These are phyloP conservation scores for Farysia itapuensis DNA, from an alignment of 1,284 basidiomycete genomes.

Conservation along the genomic window DNA sequence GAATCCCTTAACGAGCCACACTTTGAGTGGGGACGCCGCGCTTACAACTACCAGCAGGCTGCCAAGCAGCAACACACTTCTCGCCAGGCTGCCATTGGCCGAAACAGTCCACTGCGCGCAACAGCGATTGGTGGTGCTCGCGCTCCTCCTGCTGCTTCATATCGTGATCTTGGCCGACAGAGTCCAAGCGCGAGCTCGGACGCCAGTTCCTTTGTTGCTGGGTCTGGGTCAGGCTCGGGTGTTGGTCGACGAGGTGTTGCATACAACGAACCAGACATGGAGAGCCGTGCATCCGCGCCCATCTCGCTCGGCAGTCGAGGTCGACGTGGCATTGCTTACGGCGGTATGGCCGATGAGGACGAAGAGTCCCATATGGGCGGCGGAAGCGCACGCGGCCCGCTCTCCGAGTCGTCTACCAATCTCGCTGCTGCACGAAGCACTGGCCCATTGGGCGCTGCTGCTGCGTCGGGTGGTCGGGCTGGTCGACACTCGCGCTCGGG, in stretches of 20 bases:
- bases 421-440: neutral
- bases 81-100: slow-evolving; percentile 5
- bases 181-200: slow-evolving; percentile 1
- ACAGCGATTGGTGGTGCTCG: slow-evolving; percentile 6
- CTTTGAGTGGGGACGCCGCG: slow-evolving; percentile 56
- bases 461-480: slow-evolving; percentile 17
- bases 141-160: slow-evolving; percentile 1
- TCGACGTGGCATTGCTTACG: slow-evolving; percentile 39
- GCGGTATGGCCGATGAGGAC: slow-evolving; percentile 30
- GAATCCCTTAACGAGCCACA: slow-evolving; percentile 64
- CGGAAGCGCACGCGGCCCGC: neutral
- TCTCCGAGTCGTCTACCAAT: slow-evolving; percentile 3
- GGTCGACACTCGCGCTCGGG: neutral
- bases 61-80: slow-evolving; percentile 7
- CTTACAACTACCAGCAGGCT: slow-evolving; percentile 51
- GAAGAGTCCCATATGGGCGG: slow-evolving; percentile 26
- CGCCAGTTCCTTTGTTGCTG: neutral
- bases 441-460: slow-evolving; percentile 24
- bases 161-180: slow-evolving; percentile 8
- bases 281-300: slow-evolving; percentile 23
- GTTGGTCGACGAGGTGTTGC: slow-evolving; percentile 39
- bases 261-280: slow-evolving; percentile 45
- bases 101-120: slow-evolving; percentile 7
- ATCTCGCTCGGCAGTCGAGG: slow-evolving; percentile 40
- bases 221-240: slow-evolving; percentile 5